phyloP scores from a whole-genome alignment of 345 rosid species.

The Citrus hindsii region DNA sequence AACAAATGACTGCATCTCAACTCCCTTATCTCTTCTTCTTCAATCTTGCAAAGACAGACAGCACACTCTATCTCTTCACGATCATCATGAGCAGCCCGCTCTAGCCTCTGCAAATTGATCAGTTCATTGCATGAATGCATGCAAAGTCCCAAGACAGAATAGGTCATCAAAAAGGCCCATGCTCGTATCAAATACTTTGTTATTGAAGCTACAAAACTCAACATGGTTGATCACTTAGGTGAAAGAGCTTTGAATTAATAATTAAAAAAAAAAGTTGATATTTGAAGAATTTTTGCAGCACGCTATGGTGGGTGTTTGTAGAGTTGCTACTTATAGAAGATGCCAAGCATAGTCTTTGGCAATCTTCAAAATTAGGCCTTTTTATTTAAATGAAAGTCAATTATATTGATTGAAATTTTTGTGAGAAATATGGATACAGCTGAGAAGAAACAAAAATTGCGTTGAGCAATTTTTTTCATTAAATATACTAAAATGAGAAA shows the following conservation, averaged over 20 bases:
- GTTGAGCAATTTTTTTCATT: too few relatives aligned
- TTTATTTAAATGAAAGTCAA: too few relatives aligned
- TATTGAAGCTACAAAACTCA: background rate
- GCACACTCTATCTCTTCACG: background rate
- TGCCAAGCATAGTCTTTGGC: too few relatives aligned
- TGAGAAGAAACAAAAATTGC: too few relatives aligned
- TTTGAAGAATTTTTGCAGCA: background rate
- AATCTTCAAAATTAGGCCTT: too few relatives aligned
- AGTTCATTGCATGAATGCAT: background rate
- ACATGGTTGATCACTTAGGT: background rate
- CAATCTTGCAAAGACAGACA: background rate
- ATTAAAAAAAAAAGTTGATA: background rate
- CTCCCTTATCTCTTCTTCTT: background rate
- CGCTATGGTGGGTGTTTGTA: background rate
- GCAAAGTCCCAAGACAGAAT: background rate
- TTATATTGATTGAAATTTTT: too few relatives aligned
- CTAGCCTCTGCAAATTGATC: background rate
- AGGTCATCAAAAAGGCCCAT: background rate
- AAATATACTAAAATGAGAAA: too few relatives aligned
- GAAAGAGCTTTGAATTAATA: background rate
- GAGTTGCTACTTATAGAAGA: background rate
- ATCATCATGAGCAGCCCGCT: background rate
- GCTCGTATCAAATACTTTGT: background rate
- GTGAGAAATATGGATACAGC: too few relatives aligned
- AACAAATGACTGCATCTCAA: background rate